Evolutionary conservation across 2,329 filamentous ascomycete genomes (phyloP), one percentile per base, ranked within the genome.

Genomic region (Elsinoe necatrix): DNA sequence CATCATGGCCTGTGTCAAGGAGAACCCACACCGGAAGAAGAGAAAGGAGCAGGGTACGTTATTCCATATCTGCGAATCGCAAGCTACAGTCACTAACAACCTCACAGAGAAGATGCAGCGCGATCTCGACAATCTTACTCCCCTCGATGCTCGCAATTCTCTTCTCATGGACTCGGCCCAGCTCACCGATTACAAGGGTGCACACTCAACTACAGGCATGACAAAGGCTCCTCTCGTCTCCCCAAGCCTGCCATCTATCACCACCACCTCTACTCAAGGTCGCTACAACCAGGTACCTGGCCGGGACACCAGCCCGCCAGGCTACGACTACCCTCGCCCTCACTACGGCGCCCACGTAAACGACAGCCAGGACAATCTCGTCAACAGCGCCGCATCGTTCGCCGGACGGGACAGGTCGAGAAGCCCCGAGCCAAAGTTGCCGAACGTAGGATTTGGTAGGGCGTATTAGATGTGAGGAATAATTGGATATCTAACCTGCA

Each of bases 21-120:
- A 90, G 74, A 97, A 97, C 74, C 91, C 92, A 3, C 92, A 97
- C 72, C 84, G 87, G 62, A 86, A 86, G 78, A 84, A 85, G 66
- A 85, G 89, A 73, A 95, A 95, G 80, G 88, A 92, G 73, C 83
- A 89, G 70, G 89, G 89, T 89, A 87, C 81, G 84, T 76, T 55
- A 43, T 27, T 9, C 14, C 41, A 2, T 9, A 14, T 34, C 6
- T 7, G 31, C n/a, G 31, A 34, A 37, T 6, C 9, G 3, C 14
- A 37, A 3, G 9, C 34, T n/a, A 37, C 34, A 37, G 34, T 37
- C 34, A 47, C 66, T 69, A 73, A 72, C 57, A 59, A 61, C 35
- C n/a, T 5, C 3, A 16, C 71, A 89, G 87, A 91, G 72, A 89
- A 92, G 77, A 72, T 82, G 61, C 80, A 83, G 65, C 84, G 85